Conservation (phyloP, 2,329 filamentous ascomycete species). For the Didymella sp. region DNA sequence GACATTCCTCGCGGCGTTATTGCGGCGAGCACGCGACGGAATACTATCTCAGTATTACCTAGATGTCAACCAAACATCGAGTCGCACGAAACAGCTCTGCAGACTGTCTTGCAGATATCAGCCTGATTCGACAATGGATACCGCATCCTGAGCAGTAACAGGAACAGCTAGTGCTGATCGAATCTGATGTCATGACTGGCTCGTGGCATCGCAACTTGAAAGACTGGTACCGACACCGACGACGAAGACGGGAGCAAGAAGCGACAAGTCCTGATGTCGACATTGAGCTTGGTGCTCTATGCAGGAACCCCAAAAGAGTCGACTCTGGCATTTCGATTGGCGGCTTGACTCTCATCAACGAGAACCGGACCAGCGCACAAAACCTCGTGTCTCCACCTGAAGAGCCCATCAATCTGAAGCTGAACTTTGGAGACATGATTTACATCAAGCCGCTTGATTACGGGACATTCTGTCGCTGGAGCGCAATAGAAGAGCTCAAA, state of each 20-base stretch:
- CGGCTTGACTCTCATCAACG: background rate
- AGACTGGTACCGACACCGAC: background rate
- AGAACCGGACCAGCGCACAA: background rate
- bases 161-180: background rate
- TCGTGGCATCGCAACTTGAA: background rate
- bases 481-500: conserved; percentile 70
- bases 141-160: background rate
- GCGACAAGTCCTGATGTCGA: background rate
- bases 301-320: background rate
- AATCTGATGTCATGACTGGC: background rate
- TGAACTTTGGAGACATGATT: conserved; percentile 9
- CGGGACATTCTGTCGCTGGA: conserved; percentile 21
- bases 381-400: background rate
- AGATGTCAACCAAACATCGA: background rate
- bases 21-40: conserved; percentile 7
- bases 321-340: conserved; percentile 1
- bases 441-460: conserved; percentile 22
- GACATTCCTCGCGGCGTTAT: conserved; percentile 12
- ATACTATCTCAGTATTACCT: conserved; percentile 1
- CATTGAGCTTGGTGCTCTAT: background rate
- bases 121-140: background rate
- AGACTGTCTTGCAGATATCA: background rate
- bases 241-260: background rate
- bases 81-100: conserved; percentile 1
- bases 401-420: background rate